These are phyloP conservation scores for Micromonas pusilla DNA, from an alignment of 139 green algal species.

Conservation along the genomic window DNA sequence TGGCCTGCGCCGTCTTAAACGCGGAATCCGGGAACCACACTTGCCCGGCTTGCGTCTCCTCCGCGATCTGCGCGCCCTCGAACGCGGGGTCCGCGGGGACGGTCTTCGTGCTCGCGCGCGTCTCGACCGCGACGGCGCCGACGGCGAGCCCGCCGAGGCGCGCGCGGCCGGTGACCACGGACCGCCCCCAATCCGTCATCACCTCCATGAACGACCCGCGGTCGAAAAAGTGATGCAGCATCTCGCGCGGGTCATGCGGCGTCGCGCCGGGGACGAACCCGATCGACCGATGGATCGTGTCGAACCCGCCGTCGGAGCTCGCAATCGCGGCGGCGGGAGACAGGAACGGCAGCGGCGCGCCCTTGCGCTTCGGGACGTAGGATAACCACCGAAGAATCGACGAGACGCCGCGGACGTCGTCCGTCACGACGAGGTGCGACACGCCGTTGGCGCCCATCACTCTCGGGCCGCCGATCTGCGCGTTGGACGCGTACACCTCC, in stretches of 20 bases:
- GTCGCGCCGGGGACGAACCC: not conserved
- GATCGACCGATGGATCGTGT: slow-evolving; percentile 56
- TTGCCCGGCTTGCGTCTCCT: slow-evolving; percentile 50
- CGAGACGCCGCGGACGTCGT: slow-evolving; percentile 73
- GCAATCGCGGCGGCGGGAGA: slow-evolving; percentile 39
- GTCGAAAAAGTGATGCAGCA: slow-evolving; percentile 75
- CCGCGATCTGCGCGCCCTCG: slow-evolving; percentile 2
- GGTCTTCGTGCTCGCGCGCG: slow-evolving; percentile 55
- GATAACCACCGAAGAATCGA: slow-evolving; percentile 50
- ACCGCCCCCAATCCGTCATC: slow-evolving; percentile 78
- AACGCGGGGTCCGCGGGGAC: slow-evolving; percentile 83
- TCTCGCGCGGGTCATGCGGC: slow-evolving; percentile 23
- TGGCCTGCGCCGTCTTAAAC: slow-evolving; percentile 85
- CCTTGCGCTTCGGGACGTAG: slow-evolving; percentile 58
- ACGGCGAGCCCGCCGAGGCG: slow-evolving; percentile 79
- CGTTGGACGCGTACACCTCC: slow-evolving; percentile 88
- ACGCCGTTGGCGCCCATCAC: slow-evolving; percentile 96
- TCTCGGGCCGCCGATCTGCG: slow-evolving; percentile 89
- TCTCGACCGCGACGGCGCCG: slow-evolving; percentile 88
- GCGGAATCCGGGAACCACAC: slow-evolving; percentile 95
- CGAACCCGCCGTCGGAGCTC: slow-evolving; percentile 39
- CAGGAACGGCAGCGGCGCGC: slow-evolving; percentile 29
- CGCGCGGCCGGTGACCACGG: slow-evolving; percentile 80
- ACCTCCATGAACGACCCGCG: slow-evolving; percentile 72
- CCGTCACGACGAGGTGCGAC: slow-evolving; percentile 80